phyloP scores from a whole-genome alignment of 345 rosid genomes.

The Limnanthes douglasii region DNA sequence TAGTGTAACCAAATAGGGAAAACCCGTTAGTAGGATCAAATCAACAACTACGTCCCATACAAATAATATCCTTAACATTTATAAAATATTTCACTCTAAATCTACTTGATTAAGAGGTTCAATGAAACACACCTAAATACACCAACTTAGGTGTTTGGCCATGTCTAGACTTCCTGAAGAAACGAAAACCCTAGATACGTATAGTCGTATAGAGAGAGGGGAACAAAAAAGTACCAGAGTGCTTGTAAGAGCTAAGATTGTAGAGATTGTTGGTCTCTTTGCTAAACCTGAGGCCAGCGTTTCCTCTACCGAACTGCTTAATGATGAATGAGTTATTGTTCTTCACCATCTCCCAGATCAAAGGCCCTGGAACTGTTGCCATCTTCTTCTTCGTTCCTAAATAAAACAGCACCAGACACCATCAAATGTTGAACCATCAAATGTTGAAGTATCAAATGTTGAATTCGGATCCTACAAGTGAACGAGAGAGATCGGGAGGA shows the following conservation, averaged over 20 bases:
- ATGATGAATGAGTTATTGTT: constrained; percentile 59
- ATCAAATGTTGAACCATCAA: too few relatives aligned
- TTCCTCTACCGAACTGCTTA: constrained; percentile 61
- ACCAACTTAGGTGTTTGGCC: too few relatives aligned
- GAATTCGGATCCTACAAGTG: too few relatives aligned
- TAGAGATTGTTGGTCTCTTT: constrained; percentile 61
- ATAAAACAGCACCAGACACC: too few relatives aligned
- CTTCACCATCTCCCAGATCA: constrained; percentile 81
- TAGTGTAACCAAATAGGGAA: too few relatives aligned
- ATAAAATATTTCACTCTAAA: background rate
- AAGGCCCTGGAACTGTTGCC: constrained; percentile 62
- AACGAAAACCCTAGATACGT: background rate
- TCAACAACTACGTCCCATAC: background rate
- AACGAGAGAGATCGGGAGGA: too few relatives aligned
- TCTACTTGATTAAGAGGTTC: background rate
- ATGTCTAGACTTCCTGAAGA: background rate
- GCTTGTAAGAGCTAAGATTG: constrained; percentile 67
- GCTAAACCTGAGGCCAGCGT: constrained; percentile 45
- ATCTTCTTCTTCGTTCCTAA: constrained; percentile 17
- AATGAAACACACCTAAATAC: too few relatives aligned
- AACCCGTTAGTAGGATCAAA: too few relatives aligned
- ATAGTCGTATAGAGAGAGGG: background rate
- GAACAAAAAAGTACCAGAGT: constrained; percentile 31
- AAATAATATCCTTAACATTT: background rate
- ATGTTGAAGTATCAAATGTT: too few relatives aligned